Conservation (phyloP, 805 yeast species). For the Candida oleophila region DNA sequence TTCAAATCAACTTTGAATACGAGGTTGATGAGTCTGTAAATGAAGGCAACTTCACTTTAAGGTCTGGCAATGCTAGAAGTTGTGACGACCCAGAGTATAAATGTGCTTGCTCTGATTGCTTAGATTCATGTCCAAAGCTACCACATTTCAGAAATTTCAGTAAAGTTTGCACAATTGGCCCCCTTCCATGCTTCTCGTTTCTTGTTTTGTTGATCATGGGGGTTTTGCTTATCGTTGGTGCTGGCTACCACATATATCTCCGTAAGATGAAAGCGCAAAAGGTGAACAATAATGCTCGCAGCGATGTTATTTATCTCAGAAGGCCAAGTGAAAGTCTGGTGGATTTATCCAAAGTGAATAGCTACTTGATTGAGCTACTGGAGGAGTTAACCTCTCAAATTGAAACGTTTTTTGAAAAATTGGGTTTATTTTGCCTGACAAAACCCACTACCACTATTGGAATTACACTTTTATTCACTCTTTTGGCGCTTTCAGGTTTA, state of each 20-base stretch:
- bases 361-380: not conserved
- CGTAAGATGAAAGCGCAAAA: not conserved
- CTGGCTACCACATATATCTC: constrained; percentile 33
- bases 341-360: not conserved
- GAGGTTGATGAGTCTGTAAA: constrained; percentile 16
- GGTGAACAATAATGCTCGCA: no score
- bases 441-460: constrained; percentile 46
- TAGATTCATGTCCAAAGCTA: constrained; percentile 71
- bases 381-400: not conserved
- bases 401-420: constrained; percentile 39
- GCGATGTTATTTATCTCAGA: not conserved
- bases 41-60: constrained; percentile 17
- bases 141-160: constrained; percentile 40
- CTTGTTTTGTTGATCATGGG: constrained; percentile 53
- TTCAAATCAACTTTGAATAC: constrained; percentile 80
- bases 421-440: constrained; percentile 60
- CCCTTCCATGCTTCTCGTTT: constrained; percentile 73
- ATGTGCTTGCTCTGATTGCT: constrained; percentile 93
- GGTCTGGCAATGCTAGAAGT: constrained; percentile 31
- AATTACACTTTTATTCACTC: constrained; percentile 23
- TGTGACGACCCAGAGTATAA: constrained; percentile 69
- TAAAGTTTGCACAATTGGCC: constrained; percentile 53
- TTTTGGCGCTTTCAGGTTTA: constrained; percentile 51
- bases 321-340: not conserved
- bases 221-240: constrained; percentile 37